A percentile compares a stretch with the other conserved stretches of the same genome.
phyloP scores from a whole-genome alignment of 176 grass and related monocot genomes.

The Ensete ventricosum region DNA sequence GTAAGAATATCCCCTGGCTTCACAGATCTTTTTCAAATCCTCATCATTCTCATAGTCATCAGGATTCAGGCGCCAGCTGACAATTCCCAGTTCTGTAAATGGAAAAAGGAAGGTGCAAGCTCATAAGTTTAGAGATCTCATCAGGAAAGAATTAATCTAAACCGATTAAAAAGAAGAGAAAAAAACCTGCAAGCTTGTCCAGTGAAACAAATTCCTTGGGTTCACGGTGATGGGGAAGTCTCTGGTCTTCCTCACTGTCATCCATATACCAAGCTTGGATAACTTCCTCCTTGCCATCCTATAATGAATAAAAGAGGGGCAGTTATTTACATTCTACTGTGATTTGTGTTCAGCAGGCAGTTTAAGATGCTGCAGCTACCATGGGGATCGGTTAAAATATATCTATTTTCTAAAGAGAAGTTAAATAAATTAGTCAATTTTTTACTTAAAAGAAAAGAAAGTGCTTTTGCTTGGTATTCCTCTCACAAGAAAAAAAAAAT shows the following conservation, averaged over 20 bases:
- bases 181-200: constrained; percentile 56
- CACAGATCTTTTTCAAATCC: constrained; percentile 83
- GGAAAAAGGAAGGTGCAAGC: not conserved
- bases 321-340: not conserved
- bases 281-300: constrained; percentile 90
- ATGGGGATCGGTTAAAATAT: not conserved
- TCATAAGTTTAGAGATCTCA: not conserved
- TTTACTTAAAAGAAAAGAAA: not conserved
- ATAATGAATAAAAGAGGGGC: not conserved
- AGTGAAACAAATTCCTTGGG: constrained; percentile 85
- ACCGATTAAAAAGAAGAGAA: no score
- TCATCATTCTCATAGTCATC: constrained; percentile 82
- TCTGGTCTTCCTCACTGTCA: constrained; percentile 69
- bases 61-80: constrained; percentile 68
- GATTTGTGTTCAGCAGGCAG: not conserved
- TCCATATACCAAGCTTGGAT: constrained; percentile 93
- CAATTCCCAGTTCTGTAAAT: constrained; percentile 61
- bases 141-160: not conserved
- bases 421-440: not conserved
- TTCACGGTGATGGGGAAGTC: constrained; percentile 74
- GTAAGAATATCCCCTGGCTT: constrained; percentile 85
- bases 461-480: no score
- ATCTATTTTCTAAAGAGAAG: not conserved
- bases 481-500: not conserved
- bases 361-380: not conserved